phyloP scores from a whole-genome alignment of 768 basidiomycete genomes.

The Hortiboletus flavorubellus region DNA sequence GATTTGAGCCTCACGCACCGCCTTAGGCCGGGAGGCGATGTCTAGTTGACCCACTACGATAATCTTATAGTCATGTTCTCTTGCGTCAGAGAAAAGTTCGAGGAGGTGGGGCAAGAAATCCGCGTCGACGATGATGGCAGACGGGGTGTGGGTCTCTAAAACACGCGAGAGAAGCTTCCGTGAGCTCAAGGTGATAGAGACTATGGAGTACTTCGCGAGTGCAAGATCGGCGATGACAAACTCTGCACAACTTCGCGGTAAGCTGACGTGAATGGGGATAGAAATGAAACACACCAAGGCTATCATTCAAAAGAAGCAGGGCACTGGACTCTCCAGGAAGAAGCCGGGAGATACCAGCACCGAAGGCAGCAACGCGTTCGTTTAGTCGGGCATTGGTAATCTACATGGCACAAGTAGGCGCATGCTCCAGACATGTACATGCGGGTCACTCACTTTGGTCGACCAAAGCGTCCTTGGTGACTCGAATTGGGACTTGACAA shows the following conservation, averaged over 20 bases:
- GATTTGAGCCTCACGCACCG: slow-evolving; percentile 53
- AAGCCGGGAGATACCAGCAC: slow-evolving; percentile 63
- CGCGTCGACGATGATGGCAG: slow-evolving; percentile 71
- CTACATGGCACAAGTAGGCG: slow-evolving; percentile 35
- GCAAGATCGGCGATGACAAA: slow-evolving; percentile 80
- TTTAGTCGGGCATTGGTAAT: slow-evolving; percentile 71
- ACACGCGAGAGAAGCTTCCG: slow-evolving; percentile 59
- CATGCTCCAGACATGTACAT: neutral
- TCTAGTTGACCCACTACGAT: slow-evolving; percentile 70
- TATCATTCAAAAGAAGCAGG: slow-evolving; percentile 74
- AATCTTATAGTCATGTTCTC: slow-evolving; percentile 53
- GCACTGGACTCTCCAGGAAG: slow-evolving; percentile 62
- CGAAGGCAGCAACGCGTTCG: slow-evolving; percentile 68
- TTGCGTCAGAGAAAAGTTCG: slow-evolving; percentile 65
- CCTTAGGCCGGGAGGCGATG: slow-evolving; percentile 41
- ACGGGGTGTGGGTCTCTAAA: slow-evolving; percentile 61
- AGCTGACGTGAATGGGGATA: neutral
- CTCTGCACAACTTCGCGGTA: slow-evolving; percentile 40
- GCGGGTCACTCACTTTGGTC: slow-evolving; percentile 50
- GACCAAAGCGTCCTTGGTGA: slow-evolving; percentile 75
- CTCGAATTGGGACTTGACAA: slow-evolving; percentile 65
- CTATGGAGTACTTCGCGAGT: slow-evolving; percentile 64
- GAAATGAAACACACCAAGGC: slow-evolving; percentile 51
- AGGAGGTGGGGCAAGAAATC: slow-evolving; percentile 65
- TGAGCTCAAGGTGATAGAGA: slow-evolving; percentile 63